Evolutionary conservation across 1,139 yeast species (phyloP).

Genomic region (Blastobotrys capitulatus): DNA sequence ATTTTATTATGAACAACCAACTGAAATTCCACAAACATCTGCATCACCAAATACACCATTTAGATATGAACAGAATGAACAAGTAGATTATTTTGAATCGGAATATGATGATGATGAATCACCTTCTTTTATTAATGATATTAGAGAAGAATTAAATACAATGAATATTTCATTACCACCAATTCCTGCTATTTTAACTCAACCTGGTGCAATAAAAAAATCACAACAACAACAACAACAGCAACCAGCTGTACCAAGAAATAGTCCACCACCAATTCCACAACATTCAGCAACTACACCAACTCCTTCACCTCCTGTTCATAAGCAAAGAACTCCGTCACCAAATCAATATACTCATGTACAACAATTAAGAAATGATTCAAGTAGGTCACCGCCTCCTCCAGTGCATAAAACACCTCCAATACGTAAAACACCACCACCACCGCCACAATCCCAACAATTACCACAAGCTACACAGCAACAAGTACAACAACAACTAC

Average conservation of each 20-base stretch:
- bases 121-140: slow-evolving; percentile 12
- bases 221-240: neutral
- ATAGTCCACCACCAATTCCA: neutral
- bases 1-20: slow-evolving; percentile 2
- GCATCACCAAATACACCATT: neutral
- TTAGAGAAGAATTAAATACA: slow-evolving; percentile 13
- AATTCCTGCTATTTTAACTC: neutral
- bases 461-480: neutral
- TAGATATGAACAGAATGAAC: slow-evolving; percentile 6
- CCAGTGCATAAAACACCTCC: neutral
- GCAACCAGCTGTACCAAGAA: neutral
- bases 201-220: neutral
- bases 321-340: neutral
- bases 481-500: neutral
- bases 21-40: neutral
- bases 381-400: neutral
- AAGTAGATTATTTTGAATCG: slow-evolving; percentile 9
- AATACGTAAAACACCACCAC: neutral
- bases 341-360: neutral
- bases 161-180: neutral
- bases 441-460: neutral
- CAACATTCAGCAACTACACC: neutral
- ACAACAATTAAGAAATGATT: neutral
- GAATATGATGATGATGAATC: slow-evolving; percentile 5
- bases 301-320: neutral